These are phyloP conservation scores for Heliocybe sulcata DNA, from an alignment of 1,284 basidiomycete genomes.

Conservation along the genomic window DNA sequence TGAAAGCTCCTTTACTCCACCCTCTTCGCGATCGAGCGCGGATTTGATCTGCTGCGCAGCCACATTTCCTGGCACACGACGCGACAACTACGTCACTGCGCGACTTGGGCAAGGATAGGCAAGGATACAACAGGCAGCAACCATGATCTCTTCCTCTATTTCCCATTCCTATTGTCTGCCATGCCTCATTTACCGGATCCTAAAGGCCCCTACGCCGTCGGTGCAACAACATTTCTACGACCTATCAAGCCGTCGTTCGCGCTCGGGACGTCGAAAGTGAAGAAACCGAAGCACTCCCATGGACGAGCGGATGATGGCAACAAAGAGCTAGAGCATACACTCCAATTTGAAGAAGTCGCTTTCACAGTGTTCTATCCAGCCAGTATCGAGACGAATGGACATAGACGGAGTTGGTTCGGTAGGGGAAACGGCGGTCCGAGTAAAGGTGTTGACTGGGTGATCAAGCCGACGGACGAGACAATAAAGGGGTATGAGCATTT, in stretches of 20 bases:
- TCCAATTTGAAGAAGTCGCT: slow-evolving; percentile 11
- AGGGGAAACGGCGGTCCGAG: neutral
- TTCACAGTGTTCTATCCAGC: slow-evolving; percentile 13
- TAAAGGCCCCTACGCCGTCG: slow-evolving; percentile 10
- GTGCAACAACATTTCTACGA: slow-evolving; percentile 10
- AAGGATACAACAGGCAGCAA: no score
- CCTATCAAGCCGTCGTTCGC: slow-evolving; percentile 6
- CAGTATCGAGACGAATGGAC: neutral
- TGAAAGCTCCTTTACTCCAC: no score
- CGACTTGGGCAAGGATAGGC: no score
- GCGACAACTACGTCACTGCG: no score
- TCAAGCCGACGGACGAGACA: slow-evolving; percentile 27
- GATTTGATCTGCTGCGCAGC: no score
- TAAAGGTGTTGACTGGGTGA: neutral
- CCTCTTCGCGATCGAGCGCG: no score
- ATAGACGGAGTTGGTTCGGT: slow-evolving; percentile 10
- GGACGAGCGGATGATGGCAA: neutral
- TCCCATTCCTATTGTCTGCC: no score
- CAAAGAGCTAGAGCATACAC: slow-evolving; percentile 4
- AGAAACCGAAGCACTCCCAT: neutral
- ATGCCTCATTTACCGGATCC: slow-evolving; percentile 5
- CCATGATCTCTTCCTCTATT: no score
- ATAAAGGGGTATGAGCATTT: slow-evolving; percentile 38
- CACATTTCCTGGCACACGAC: no score
- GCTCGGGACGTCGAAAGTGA: slow-evolving; percentile 7